Evolutionary conservation across 805 yeast species (phyloP), one percentile per base, ranked within the genome.

Genomic region (Clavispora fructus): DNA sequence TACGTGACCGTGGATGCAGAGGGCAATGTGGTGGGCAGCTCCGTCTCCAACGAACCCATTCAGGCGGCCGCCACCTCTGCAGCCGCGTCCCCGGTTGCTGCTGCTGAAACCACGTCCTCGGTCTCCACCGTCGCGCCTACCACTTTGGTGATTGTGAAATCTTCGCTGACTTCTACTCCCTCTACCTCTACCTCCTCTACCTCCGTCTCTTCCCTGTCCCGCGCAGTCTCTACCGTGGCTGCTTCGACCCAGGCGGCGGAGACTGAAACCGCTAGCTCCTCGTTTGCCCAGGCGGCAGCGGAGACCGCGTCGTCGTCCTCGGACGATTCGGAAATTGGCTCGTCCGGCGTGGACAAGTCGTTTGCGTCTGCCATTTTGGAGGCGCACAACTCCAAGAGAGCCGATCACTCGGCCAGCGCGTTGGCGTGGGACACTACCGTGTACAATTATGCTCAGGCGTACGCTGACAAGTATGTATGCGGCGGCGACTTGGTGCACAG

Each of bases 371-470:
- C 64, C 30, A 78, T 85, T 52, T 71, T 87, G 49, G 69, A 67
- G 46, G 80, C 74, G 52, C 92, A 85, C 69, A 86, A 86, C 50
- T 25, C 42, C 16, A 46, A 52, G 48, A 56, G 57, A 48, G 44
- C 44, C 14, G 39, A 44, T 16, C 52, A 55, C 43, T 46, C 50
- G 13, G 53, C 52, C 27, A 28, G 45, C 16, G 65, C 64, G 7
- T 61, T 87, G 44, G 41, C 62, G 1, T 87, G 95, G 95, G 73
- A 75, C 49, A 55, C 64, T 7, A 67, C 65, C 0, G 62, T 83
- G 16, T 82, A 80, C 41, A 47, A 59, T 6, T 76, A 75, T 54
- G 92, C 95, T 55, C 72, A 60, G 56, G 67, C 41, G 31, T 63
- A 67, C 52, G 74, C 80, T 45, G 46, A 56, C 39, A 42, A 60